Evolutionary conservation across 73 alveolate genomes (phyloP).

Genomic region (Tetrahymena malaccensis): DNA sequence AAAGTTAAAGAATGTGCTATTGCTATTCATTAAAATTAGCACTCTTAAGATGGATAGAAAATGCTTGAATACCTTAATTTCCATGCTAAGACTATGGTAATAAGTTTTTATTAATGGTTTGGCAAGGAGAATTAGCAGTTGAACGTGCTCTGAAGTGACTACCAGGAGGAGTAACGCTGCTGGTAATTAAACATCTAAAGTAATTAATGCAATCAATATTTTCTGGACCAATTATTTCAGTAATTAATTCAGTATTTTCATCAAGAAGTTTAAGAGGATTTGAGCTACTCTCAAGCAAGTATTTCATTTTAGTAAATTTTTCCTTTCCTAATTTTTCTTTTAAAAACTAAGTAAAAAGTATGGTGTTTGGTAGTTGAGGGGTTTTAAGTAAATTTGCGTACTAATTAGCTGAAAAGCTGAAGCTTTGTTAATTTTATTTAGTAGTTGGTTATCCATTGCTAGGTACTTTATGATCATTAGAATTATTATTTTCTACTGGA

Average conservation of each 20-base stretch:
- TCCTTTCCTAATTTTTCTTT: not conserved
- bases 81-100: not conserved
- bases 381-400: not conserved
- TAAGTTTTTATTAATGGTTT: not conserved
- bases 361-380: not conserved
- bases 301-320: not conserved
- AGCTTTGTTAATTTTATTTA: not conserved
- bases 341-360: not conserved
- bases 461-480: not conserved
- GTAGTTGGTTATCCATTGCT: not conserved
- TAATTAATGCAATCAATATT: not conserved
- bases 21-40: not conserved
- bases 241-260: not conserved
- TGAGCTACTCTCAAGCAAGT: not conserved
- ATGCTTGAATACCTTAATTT: not conserved
- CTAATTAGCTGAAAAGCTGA: not conserved
- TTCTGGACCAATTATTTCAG: not conserved
- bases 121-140: not conserved
- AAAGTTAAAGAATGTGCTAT: not conserved
- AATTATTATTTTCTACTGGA: not conserved
- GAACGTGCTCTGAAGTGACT: not conserved
- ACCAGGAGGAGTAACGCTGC: not conserved
- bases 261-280: not conserved
- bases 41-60: not conserved
- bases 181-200: not conserved